Evolutionary conservation across 306 rosid genomes (phyloP).

Genomic region (Medicago arabica): DNA sequence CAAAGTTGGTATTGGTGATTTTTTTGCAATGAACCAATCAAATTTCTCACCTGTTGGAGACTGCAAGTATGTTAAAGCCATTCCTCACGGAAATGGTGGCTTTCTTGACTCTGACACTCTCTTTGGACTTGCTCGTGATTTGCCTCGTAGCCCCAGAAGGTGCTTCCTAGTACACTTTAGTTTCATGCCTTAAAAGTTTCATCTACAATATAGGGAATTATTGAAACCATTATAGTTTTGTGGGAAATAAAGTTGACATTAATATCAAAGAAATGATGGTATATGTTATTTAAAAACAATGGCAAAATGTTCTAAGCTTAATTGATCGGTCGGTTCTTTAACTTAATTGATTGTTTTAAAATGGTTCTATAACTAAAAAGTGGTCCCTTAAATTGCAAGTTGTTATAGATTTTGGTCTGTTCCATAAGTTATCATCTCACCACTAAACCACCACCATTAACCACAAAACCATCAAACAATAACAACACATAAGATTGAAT

Average conservation of each 20-base stretch:
- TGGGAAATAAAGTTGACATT: constrained; percentile 16
- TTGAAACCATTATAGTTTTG: constrained; percentile 25
- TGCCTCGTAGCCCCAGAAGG: constrained; percentile 94
- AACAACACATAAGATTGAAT: no score
- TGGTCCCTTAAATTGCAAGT: no score
- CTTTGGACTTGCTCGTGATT: constrained; percentile 77
- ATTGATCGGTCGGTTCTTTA: no score
- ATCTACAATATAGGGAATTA: background rate
- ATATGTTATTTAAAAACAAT: background rate
- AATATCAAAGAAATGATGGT: background rate
- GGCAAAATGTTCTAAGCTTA: background rate
- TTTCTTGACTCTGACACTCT: constrained; percentile 89
- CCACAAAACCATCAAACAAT: no score
- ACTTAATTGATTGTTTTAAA: no score
- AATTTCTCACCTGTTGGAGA: constrained; percentile 61
- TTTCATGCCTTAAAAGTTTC: constrained; percentile 11
- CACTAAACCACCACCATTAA: no score
- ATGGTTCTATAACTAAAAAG: no score
- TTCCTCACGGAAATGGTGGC: constrained; percentile 90
- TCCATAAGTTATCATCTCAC: no score
- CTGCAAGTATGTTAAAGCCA: constrained; percentile 73
- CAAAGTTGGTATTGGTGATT: constrained; percentile 78
- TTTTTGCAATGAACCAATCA: constrained; percentile 71
- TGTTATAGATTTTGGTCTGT: no score
- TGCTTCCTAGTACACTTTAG: constrained; percentile 25